Base-by-base conservation (phyloP, 1,139 yeast genomes). In the Suhomyces coccinellae region DNA sequence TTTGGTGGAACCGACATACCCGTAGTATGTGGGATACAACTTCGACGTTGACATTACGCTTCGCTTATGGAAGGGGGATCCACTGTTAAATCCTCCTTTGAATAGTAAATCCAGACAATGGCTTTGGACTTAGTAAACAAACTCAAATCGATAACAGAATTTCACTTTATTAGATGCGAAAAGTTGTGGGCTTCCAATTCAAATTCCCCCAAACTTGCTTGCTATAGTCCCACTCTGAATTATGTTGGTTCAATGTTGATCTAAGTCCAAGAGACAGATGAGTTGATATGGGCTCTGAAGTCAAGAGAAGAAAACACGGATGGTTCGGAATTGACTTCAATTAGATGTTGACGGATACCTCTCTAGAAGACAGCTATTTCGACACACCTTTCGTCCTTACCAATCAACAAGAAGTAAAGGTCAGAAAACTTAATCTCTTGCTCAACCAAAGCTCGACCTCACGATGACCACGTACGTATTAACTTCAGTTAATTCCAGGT, bases 1-100 rank as follows among this genome's bases (percentile, higher is more conserved):
- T 52, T 81, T 81, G 20, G 95, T 87, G 32, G 89, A 80, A 14
- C 85, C 87, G 36, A 90, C 85, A 59, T 84, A 89, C 10, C 96
- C 96, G 43, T 69, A 69, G 61, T 78, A 89, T 1, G 96, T 85
- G 2, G 96, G 89, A 2, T 57, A 40, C 41, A 71, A 54, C 41
- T 63, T 65, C 20, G 66, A 38, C 2, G 62, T 46, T 14, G 66
- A 54, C 67, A 65, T 65, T n/a, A 26, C 26, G 15, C 15, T 13
- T 34, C 17, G 13, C 29, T 24, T 13, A 13, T 22, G 17, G 29
- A 20, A 20, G 27, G 20, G 36, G 7, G 16, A 9, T 24, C n/a
- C 27, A 33, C 13, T n/a, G 5, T n/a, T 11, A 10, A 22, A 12
- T 34, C 11, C 12, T 34, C 29, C 36, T 11, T 34, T 6, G 11